Percentiles rank a stretch among this genome's conserved stretches.
These are phyloP conservation scores for Tuctoria greenei DNA, from an alignment of 176 grass and related monocot genomes.

Conservation along the genomic window DNA sequence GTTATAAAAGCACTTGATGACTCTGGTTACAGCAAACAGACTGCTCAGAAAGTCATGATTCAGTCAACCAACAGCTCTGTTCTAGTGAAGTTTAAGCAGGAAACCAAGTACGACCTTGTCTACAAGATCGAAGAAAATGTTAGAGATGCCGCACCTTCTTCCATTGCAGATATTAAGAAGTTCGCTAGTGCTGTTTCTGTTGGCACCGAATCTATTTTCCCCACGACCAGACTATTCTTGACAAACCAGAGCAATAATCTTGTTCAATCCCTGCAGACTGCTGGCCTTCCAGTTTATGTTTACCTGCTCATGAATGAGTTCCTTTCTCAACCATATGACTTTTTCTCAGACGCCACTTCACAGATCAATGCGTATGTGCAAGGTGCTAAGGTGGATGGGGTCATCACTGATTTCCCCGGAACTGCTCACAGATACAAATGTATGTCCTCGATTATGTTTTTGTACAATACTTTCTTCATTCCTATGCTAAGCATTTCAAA, in stretches of 20 bases:
- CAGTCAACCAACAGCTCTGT: conserved; percentile 81
- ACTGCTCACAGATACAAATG: conserved; percentile 74
- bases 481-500: conserved; percentile 1
- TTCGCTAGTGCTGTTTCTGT: conserved; percentile 70
- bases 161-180: conserved; percentile 67
- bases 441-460: conserved; percentile 24
- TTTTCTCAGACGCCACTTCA: conserved; percentile 54
- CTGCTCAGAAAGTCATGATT: conserved; percentile 63
- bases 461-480: not conserved
- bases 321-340: conserved; percentile 66
- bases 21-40: conserved; percentile 71
- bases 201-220: conserved; percentile 49
- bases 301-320: conserved; percentile 85
- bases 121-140: conserved; percentile 66
- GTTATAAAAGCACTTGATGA: conserved; percentile 58
- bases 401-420: conserved; percentile 81
- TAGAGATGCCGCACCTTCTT: conserved; percentile 51
- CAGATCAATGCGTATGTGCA: conserved; percentile 68
- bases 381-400: conserved; percentile 57
- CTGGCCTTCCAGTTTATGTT: conserved; percentile 64
- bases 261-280: conserved; percentile 46
- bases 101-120: conserved; percentile 78
- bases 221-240: conserved; percentile 19
- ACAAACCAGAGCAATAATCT: conserved; percentile 52
- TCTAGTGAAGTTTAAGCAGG: conserved; percentile 72